phyloP scores from a whole-genome alignment of 164 flowering plant genomes.

The Nymphaea thermarum region DNA sequence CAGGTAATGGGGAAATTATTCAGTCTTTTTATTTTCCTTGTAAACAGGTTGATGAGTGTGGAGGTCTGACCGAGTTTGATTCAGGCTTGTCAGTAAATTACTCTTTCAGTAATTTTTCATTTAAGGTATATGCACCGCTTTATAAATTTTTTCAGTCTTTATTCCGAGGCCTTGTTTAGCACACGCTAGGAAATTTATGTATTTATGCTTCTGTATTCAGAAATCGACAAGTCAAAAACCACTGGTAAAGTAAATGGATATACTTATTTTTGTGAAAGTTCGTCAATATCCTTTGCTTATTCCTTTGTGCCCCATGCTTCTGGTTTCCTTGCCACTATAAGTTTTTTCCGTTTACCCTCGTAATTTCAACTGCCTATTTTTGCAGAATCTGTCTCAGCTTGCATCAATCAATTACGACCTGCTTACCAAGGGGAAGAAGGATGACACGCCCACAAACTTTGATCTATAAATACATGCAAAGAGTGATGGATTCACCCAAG shows the following conservation, averaged over 20 bases:
- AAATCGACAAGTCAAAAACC: too few relatives aligned
- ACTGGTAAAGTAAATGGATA: too few relatives aligned
- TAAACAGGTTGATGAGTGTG: slow-evolving; percentile 78
- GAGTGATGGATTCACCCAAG: slow-evolving; percentile 2
- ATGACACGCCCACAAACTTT: slow-evolving; percentile 42
- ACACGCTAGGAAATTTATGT: too few relatives aligned
- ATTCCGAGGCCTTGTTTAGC: too few relatives aligned
- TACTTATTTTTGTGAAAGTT: too few relatives aligned
- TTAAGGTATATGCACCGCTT: slow-evolving; percentile 47
- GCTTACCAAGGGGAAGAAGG: slow-evolving; percentile 84
- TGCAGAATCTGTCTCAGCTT: slow-evolving; percentile 93
- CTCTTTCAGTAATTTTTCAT: slow-evolving; percentile 97
- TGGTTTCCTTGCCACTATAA: neutral
- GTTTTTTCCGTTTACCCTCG: slow-evolving; percentile 1
- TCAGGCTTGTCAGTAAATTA: slow-evolving; percentile 56
- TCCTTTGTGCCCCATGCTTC: neutral
- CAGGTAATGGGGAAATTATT: too few relatives aligned
- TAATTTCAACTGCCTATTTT: too few relatives aligned
- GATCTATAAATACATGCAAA: slow-evolving; percentile 11
- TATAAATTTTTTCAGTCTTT: too few relatives aligned
- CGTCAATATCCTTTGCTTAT: neutral
- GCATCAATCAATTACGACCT: slow-evolving; percentile 94
- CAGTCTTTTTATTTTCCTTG: neutral
- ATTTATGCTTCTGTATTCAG: too few relatives aligned
- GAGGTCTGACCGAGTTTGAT: slow-evolving; percentile 75